Base-by-base conservation (phyloP, 2,329 filamentous ascomycete genomes). In the Sporothrix pseudoabietina region DNA sequence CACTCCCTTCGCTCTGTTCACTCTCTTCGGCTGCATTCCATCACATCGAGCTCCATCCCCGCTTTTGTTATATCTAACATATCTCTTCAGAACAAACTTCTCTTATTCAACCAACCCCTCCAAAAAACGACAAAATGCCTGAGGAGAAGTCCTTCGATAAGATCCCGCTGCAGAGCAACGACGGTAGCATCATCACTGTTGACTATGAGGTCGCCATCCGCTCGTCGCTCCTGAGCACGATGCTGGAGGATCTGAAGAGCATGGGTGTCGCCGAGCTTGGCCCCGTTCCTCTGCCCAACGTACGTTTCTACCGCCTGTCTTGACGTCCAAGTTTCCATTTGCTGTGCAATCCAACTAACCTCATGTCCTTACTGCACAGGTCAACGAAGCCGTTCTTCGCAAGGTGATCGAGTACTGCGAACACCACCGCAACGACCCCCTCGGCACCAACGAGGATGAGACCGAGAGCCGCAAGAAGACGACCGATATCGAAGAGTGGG, bases 371-470 rank as follows among this genome's bases (percentile, higher is more conserved):
- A 19, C n/a, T 12, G n/a, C 8, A 52, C 47, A 92, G 90, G 93
- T 98, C 78, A 97, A 97, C 81, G 94, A 98, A 81, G 89, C 93
- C 1, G 96, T 99, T 54, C 88, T 99, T 52, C 91, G 91, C 82
- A 99, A 99, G 85, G 96, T 99, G 44, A 91, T 99, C 78, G 96
- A 98, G 83, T 99, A 96, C 96, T 98, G 96, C 85, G 90, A 93
- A 77, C 94, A 98, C 82, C 96, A 99, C 88, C 92, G 93, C 82
- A 90, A 90, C 82, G 96, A 99, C 80, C 94, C 96, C 54, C 87
- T 90, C n/a, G 88, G 90, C 76, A 87, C 91, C 71, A 89, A 90
- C 79, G 95, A 98, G 76, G 96, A 97, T 75, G 94, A 99, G 79
- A 92, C 92, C 75, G 95, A 98, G 79, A 94, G 91, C 69, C 93